Evolutionary conservation across 1,284 basidiomycete species (phyloP).

Genomic region (Leccinum pallidistipes): DNA sequence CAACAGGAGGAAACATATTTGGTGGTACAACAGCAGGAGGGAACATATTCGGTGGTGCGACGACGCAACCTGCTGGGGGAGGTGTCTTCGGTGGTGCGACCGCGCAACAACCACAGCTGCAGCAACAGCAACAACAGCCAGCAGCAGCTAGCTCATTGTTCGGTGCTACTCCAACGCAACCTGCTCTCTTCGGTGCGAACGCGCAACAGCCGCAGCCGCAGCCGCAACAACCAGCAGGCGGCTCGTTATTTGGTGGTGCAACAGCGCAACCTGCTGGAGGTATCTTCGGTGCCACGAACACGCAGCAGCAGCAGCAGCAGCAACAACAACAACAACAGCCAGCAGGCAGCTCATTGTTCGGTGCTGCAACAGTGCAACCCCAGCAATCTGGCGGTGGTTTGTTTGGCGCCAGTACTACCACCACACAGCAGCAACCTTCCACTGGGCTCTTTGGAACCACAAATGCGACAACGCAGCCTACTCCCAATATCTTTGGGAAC

Average conservation of each 20-base stretch:
- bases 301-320: constrained; percentile 18
- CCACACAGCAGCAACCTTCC: constrained; percentile 18
- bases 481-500: constrained; percentile 15
- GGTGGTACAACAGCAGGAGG: constrained; percentile 18
- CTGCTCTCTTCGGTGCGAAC: constrained; percentile 23
- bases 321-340: constrained; percentile 4
- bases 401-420: constrained; percentile 23
- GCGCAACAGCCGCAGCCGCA: constrained; percentile 19
- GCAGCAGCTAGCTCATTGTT: constrained; percentile 19
- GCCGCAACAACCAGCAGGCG: constrained; percentile 19
- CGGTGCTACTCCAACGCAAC: constrained; percentile 15
- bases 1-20: constrained; percentile 24
- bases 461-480: constrained; percentile 20
- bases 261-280: constrained; percentile 18
- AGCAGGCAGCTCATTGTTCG: constrained; percentile 15
- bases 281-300: constrained; percentile 23
- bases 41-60: constrained; percentile 20
- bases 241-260: constrained; percentile 14
- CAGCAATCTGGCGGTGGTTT: constrained; percentile 22
- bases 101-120: constrained; percentile 18
- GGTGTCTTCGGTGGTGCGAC: constrained; percentile 25
- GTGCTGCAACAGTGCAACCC: constrained; percentile 14
- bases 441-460: constrained; percentile 21
- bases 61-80: constrained; percentile 20
- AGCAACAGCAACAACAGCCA: constrained; percentile 11